Evolutionary conservation across 2,329 filamentous ascomycete genomes (phyloP), one percentile per base, ranked within the genome.

Genomic region (Lasiodiplodia theobromae): DNA sequence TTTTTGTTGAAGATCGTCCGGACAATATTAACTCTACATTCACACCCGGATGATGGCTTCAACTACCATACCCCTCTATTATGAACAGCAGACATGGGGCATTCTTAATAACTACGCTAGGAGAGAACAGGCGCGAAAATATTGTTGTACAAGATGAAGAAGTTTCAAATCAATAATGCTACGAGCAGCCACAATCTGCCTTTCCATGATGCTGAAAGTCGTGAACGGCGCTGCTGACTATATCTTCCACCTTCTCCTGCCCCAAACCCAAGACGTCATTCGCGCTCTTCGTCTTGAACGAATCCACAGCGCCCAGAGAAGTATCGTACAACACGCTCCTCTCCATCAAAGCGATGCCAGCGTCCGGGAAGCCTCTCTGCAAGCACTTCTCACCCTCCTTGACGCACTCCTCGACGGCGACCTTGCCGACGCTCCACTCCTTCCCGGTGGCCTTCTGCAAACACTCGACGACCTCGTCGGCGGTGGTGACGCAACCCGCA

Each of bases 311-410:
- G 62, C 69, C 52, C 79, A 70, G 31, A 52, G 70, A 44, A 63
- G 75, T 71, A 66, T 81, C 79, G 68, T 77, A 80, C 34, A 82
- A 66, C 2, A 81, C 71, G 65, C 76, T 79, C 63, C 78, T 72
- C 68, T 81, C 77, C 66, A 81, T 73, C 53, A 82, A 68, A 52
- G 79, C 77, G 75, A 80, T 78, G 3, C 76, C 78, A 14, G 78
- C 77, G 69, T 80, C 78, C 1, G 76, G 78, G 68, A 74, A 81
- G 0, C 79, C 79, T 53, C 75, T 72, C 49, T 78, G 70, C 34
- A 81, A 76, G 37, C 79, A 76, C 21, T 72, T 70, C 65, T 75
- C 67, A 0, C 74, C 79, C 72, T 82, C 80, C 44, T 67, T 71
- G 18, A 80, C 70, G 54, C 76, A 76, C 4, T 81, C 79, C 40